Conservation (phyloP, 768 basidiomycete genomes). For the Roridomyces roridus region DNA sequence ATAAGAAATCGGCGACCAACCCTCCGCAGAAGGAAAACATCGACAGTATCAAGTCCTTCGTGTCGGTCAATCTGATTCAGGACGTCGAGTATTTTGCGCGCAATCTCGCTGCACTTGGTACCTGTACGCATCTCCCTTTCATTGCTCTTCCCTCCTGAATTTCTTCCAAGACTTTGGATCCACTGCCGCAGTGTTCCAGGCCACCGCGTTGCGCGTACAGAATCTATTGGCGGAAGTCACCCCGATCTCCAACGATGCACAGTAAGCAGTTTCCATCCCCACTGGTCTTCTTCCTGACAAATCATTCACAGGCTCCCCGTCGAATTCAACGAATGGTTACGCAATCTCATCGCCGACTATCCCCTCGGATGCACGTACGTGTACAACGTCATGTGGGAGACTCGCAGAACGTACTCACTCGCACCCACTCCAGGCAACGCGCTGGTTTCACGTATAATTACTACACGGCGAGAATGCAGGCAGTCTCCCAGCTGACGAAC, state of each 20-base stretch:
- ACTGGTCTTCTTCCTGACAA: no score
- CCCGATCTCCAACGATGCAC: background rate
- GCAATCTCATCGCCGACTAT: background rate
- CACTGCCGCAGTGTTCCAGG: background rate
- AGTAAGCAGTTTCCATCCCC: no score
- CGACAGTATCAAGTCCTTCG: background rate
- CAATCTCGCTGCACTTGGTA: slow-evolving; percentile 3
- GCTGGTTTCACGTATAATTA: background rate
- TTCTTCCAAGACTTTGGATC: slow-evolving; percentile 4
- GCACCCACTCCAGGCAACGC: no score
- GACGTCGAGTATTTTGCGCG: slow-evolving; percentile 7
- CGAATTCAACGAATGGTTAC: slow-evolving; percentile 2
- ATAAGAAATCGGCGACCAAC: background rate
- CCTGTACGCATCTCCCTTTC: background rate
- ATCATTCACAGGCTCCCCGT: slow-evolving; percentile 5
- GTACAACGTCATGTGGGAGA: no score
- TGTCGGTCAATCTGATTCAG: background rate
- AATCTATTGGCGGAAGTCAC: slow-evolving; percentile 3
- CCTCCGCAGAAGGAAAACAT: background rate
- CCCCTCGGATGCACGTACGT: slow-evolving; percentile 10
- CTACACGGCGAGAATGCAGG: background rate
- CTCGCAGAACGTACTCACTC: no score
- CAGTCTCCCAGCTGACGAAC: background rate
- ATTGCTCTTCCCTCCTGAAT: no score
- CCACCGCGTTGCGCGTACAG: slow-evolving; percentile 4